Evolutionary conservation across 257 asterid species (phyloP).

Genomic region (Rubia yunnanensis): DNA sequence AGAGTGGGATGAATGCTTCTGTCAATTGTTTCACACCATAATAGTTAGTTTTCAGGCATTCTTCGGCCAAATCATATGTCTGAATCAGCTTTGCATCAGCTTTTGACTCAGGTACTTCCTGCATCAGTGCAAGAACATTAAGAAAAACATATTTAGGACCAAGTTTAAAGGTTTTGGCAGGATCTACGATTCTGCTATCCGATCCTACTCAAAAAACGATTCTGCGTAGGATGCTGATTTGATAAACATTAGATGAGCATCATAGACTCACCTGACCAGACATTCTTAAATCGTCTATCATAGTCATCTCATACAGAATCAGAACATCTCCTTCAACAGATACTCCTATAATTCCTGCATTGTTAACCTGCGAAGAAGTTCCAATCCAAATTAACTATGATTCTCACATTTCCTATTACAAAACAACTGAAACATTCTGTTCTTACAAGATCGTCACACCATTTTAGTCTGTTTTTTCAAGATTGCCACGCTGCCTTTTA

Average conservation of each 20-base stretch:
- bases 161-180: too few relatives aligned
- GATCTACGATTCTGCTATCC: too few relatives aligned
- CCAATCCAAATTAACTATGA: neutral
- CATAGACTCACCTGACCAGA: neutral
- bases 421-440: too few relatives aligned
- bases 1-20: slow-evolving; percentile 22
- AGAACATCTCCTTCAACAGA: slow-evolving; percentile 16
- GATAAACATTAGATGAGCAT: neutral
- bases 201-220: too few relatives aligned
- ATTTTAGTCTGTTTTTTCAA: too few relatives aligned
- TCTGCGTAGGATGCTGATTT: too few relatives aligned
- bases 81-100: slow-evolving; percentile 14
- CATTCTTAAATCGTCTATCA: neutral
- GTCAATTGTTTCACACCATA: slow-evolving; percentile 18
- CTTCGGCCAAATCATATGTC: slow-evolving; percentile 17
- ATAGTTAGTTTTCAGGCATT: slow-evolving; percentile 18
- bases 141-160: neutral
- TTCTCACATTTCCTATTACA: neutral
- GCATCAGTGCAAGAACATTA: neutral
- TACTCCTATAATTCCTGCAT: slow-evolving; percentile 21
- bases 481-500: too few relatives aligned
- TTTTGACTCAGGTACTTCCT: slow-evolving; percentile 14
- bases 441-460: too few relatives aligned
- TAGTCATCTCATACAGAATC: neutral
- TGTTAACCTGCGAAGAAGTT: slow-evolving; percentile 17